These are phyloP conservation scores for Pythium volutum DNA, from an alignment of 352 stramenopile genomes.

Conservation along the genomic window DNA sequence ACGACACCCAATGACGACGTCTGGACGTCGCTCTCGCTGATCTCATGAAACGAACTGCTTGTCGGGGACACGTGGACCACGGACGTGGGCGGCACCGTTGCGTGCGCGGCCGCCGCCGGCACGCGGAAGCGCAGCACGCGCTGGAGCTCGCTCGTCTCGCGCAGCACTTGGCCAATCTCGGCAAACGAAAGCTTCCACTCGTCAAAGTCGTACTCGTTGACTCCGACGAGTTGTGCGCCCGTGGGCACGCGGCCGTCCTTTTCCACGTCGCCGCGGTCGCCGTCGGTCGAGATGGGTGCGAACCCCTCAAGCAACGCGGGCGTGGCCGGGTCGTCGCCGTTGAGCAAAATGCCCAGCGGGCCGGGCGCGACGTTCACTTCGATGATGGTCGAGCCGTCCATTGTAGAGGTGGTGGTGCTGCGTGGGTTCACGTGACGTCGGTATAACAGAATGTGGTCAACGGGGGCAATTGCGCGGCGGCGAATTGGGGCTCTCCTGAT, in stretches of 20 bases:
- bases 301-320: constrained; percentile 68
- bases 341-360: constrained; percentile 67
- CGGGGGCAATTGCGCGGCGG: neutral
- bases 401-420: no score
- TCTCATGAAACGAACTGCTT: constrained; percentile 28
- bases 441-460: neutral
- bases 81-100: neutral
- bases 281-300: constrained; percentile 38
- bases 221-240: constrained; percentile 48
- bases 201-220: constrained; percentile 62
- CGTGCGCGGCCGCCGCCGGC: constrained; percentile 7
- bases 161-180: constrained; percentile 58
- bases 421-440: no score
- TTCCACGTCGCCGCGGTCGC: constrained; percentile 46
- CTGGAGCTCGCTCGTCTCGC: constrained; percentile 49
- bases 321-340: constrained; percentile 30
- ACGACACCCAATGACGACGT: constrained; percentile 6
- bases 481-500: neutral
- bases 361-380: constrained; percentile 51
- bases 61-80: constrained; percentile 4
- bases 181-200: constrained; percentile 40
- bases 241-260: constrained; percentile 31
- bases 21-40: constrained; percentile 28
- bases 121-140: constrained; percentile 49
- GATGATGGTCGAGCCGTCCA: constrained; percentile 29